Evolutionary conservation across 1,139 yeast genomes (phyloP).

Genomic region (Kodamaea derodonti): DNA sequence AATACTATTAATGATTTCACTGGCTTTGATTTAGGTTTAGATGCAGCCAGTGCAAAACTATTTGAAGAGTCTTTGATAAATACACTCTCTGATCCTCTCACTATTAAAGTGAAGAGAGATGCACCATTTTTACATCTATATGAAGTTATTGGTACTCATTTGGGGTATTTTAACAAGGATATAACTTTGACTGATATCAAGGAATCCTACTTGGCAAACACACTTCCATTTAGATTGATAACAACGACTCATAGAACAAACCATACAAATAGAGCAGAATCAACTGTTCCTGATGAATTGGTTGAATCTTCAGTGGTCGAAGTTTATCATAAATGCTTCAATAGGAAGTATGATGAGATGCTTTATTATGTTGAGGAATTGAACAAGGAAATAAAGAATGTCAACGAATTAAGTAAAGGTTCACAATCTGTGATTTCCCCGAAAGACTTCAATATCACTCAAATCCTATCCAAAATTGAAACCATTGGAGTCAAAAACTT

Average conservation of each 20-base stretch:
- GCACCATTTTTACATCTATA: conserved; percentile 51
- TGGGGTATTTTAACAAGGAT: conserved; percentile 27
- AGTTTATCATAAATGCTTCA: conserved; percentile 39
- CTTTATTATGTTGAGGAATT: conserved; percentile 46
- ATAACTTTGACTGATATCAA: conserved; percentile 7
- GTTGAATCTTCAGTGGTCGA: conserved; percentile 29
- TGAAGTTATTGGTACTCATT: conserved; percentile 43
- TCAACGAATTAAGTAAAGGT: background rate
- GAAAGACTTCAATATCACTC: conserved; percentile 23
- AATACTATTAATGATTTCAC: conserved; percentile 53
- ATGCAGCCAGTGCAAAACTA: conserved; percentile 41
- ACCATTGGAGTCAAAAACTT: conserved; percentile 2
- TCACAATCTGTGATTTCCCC: conserved; percentile 14
- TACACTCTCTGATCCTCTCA: conserved; percentile 47
- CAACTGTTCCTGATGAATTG: conserved; percentile 39
- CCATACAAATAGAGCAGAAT: conserved; percentile 65
- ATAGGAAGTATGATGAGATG: conserved; percentile 41
- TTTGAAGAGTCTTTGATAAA: conserved; percentile 48
- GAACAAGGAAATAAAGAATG: conserved; percentile 23
- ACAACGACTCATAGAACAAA: conserved; percentile 67
- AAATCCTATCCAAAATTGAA: conserved; percentile 10
- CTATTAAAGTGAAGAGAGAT: conserved; percentile 55
- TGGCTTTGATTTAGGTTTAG: conserved; percentile 78
- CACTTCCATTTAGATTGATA: conserved; percentile 55
- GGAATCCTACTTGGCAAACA: conserved; percentile 19